Evolutionary conservation across 106 monocot genomes (phyloP).

Genomic region (Acanthochlamys bracteata): DNA sequence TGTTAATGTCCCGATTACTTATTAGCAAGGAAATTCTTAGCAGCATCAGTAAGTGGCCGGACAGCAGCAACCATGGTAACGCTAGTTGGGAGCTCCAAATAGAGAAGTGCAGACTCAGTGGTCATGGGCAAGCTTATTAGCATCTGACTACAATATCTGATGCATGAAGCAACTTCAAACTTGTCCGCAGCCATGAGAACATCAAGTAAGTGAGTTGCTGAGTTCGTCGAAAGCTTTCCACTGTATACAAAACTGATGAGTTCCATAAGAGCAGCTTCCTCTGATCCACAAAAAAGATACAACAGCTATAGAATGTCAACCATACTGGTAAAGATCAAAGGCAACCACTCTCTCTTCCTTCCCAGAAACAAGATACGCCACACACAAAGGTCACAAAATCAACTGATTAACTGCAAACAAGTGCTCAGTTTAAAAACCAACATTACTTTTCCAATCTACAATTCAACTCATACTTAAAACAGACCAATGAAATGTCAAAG

Average conservation of each 20-base stretch:
- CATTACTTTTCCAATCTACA: too few relatives aligned
- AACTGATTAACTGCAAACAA: too few relatives aligned
- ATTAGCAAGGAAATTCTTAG: conserved; percentile 53
- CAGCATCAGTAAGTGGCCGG: conserved; percentile 63
- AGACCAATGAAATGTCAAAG: too few relatives aligned
- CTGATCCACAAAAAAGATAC: conserved; percentile 17
- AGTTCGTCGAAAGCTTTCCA: conserved; percentile 48
- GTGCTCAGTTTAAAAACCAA: too few relatives aligned
- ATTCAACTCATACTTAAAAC: too few relatives aligned
- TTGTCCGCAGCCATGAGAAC: conserved; percentile 78
- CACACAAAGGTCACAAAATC: too few relatives aligned
- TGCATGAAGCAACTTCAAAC: conserved; percentile 75
- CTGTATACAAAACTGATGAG: conserved; percentile 70
- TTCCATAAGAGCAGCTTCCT: conserved; percentile 71
- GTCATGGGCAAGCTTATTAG: conserved; percentile 55
- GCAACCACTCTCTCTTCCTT: too few relatives aligned
- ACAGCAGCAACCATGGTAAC: conserved; percentile 63
- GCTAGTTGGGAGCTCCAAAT: conserved; percentile 59
- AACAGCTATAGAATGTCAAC: background rate
- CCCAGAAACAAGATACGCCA: too few relatives aligned
- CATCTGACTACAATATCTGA: conserved; percentile 66
- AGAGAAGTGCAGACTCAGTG: conserved; percentile 64
- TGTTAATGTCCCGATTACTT: conserved; percentile 55
- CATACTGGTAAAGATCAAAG: too few relatives aligned
- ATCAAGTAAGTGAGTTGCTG: conserved; percentile 39